phyloP scores from a whole-genome alignment of 768 basidiomycete species.

The Tubosaeta brunneosetosa region DNA sequence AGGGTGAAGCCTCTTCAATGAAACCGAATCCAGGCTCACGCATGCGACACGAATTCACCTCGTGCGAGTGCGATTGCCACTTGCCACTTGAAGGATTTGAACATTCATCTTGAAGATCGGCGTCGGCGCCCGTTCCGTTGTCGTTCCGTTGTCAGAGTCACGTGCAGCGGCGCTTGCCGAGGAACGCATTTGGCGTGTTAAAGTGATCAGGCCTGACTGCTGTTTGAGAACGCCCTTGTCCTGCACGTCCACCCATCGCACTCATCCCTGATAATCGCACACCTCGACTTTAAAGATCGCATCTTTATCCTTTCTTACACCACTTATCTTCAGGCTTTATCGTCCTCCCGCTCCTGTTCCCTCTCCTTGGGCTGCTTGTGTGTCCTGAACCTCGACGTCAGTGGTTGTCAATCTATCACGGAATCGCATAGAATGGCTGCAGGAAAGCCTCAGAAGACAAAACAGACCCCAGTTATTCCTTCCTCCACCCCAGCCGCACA shows the following conservation, averaged over 20 bases:
- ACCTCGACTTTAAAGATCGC: conserved; percentile 15
- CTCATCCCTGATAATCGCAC: conserved; percentile 19
- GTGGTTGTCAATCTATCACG: conserved; percentile 14
- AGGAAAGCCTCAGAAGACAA: conserved; percentile 28
- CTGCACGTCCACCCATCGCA: conserved; percentile 16
- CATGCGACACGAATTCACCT: too few relatives aligned
- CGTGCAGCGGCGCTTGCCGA: conserved; percentile 32
- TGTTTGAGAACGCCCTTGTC: conserved; percentile 14
- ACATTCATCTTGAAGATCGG: too few relatives aligned
- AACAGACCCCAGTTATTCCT: conserved; percentile 11
- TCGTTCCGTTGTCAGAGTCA: conserved; percentile 23
- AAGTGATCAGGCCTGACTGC: conserved; percentile 27
- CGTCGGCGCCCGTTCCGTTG: conserved; percentile 9
- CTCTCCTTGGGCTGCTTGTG: conserved; percentile 1
- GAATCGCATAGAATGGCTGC: conserved; percentile 24
- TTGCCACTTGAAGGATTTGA: too few relatives aligned
- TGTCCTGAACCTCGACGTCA: not conserved
- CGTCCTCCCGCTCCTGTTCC: not conserved
- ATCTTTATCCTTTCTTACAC: not conserved
- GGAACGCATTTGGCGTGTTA: conserved; percentile 26
- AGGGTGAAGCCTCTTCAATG: too few relatives aligned
- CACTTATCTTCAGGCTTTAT: not conserved
- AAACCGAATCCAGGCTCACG: too few relatives aligned
- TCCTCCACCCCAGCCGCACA: conserved; percentile 6
- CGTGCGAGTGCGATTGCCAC: too few relatives aligned